Percentiles rank a stretch among this genome's conserved stretches.
Conservation (phyloP, 2,329 filamentous ascomycete genomes). For the Chaetomium sp. region DNA sequence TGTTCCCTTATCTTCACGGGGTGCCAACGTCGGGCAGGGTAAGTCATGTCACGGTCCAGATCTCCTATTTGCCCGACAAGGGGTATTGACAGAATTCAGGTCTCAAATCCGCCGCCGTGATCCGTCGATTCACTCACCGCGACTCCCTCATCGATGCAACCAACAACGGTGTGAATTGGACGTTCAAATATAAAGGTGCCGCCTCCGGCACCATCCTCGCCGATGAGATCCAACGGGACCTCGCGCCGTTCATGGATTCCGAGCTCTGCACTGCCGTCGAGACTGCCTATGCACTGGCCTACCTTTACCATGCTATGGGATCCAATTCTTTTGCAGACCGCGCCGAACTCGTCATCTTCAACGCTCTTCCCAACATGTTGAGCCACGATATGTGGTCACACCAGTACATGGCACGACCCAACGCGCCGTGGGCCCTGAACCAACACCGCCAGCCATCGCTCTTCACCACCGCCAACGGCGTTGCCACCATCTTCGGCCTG, state of each 20-base stretch:
- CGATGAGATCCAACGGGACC: background rate
- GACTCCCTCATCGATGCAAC: background rate
- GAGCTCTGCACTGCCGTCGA: conserved; percentile 1
- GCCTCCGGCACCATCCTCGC: background rate
- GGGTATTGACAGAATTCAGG: background rate
- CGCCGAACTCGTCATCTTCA: conserved; percentile 1
- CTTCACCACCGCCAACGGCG: background rate
- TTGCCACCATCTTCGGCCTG: background rate
- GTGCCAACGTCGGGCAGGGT: background rate
- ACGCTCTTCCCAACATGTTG: background rate
- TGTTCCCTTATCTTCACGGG: background rate
- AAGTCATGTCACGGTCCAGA: background rate
- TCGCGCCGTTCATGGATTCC: conserved; percentile 1
- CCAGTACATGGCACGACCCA: background rate
- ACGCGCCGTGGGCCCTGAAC: background rate
- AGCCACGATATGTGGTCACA: background rate
- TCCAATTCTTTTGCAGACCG: background rate
- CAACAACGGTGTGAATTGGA: background rate
- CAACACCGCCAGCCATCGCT: background rate
- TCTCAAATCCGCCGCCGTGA: background rate
- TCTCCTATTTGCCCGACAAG: background rate
- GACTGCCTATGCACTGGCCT: background rate
- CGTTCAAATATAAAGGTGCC: conserved; percentile 1
- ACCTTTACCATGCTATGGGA: background rate
- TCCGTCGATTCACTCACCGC: background rate